Evolutionary conservation across 1,139 yeast genomes (phyloP).

Genomic region (Geotrichum citri-aurantii): DNA sequence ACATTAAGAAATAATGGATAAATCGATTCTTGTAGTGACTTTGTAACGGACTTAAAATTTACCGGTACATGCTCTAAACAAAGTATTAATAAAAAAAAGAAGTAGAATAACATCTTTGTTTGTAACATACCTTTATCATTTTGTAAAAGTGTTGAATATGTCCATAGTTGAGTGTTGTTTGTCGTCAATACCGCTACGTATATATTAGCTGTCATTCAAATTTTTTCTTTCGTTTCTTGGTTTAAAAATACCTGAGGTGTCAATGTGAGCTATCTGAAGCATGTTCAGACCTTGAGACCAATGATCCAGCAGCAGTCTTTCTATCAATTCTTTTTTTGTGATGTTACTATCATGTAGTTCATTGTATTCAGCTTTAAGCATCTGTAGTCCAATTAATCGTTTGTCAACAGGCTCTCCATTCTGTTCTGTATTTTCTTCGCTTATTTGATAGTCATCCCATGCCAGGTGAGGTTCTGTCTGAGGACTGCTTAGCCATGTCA

Average conservation of each 20-base stretch:
- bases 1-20: slow-evolving; percentile 23
- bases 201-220: background rate
- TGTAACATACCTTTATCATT: slow-evolving; percentile 7
- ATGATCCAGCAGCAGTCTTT: slow-evolving; percentile 47
- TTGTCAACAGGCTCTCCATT: slow-evolving; percentile 3
- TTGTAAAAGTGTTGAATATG: slow-evolving; percentile 42
- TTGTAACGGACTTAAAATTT: slow-evolving; percentile 41
- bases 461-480: slow-evolving; percentile 18
- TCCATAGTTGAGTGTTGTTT: slow-evolving; percentile 52
- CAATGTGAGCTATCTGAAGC: slow-evolving; percentile 66
- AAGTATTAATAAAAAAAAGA: background rate
- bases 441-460: slow-evolving; percentile 9
- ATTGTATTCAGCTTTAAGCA: slow-evolving; percentile 19
- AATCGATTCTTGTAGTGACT: slow-evolving; percentile 45
- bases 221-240: too few species aligned
- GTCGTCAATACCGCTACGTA: slow-evolving; percentile 46
- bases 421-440: background rate
- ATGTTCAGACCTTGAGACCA: slow-evolving; percentile 64
- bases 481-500: slow-evolving; percentile 22
- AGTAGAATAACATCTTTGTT: background rate
- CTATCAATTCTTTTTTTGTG: slow-evolving; percentile 46
- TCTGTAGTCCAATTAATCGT: slow-evolving; percentile 4
- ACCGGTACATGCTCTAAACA: slow-evolving; percentile 35
- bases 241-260: slow-evolving; percentile 43
- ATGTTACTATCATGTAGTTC: slow-evolving; percentile 22